Conservation (phyloP, 2,329 filamentous ascomycete genomes). For the Fusarium sp. region DNA sequence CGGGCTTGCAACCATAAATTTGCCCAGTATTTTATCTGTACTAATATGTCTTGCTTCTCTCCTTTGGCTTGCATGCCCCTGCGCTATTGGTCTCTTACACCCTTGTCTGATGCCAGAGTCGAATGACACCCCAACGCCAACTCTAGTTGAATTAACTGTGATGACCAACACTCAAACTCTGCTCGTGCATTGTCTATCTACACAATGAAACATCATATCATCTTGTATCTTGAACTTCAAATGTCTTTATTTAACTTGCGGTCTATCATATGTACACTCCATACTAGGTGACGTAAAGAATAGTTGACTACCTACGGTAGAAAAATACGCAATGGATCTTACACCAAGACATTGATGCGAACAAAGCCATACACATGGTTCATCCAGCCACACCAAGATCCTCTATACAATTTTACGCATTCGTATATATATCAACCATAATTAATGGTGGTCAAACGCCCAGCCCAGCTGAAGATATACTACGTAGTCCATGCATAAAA, state of each 20-base stretch:
- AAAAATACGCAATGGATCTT: neutral
- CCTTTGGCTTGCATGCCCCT: constrained; percentile 2
- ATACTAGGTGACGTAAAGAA: neutral
- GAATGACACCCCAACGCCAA: constrained; percentile 16
- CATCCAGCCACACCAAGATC: neutral
- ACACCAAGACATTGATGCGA: neutral
- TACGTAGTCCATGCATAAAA: neutral
- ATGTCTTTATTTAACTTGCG: neutral
- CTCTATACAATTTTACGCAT: neutral
- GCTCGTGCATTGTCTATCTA: neutral
- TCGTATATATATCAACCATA: neutral
- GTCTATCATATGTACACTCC: neutral
- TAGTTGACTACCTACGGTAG: neutral
- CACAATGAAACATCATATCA: neutral
- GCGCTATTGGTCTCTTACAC: constrained; percentile 1
- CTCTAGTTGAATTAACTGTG: neutral
- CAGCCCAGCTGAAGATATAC: constrained; percentile 1
- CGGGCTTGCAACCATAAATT: neutral
- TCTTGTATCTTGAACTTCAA: neutral
- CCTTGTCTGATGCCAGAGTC: constrained; percentile 1
- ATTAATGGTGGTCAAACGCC: neutral
- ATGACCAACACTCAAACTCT: neutral
- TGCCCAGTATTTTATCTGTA: neutral
- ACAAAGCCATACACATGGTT: neutral
- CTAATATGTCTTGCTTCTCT: neutral